These are phyloP conservation scores for Psilocybe mexicana DNA, from an alignment of 1,284 basidiomycete species.

Conservation along the genomic window DNA sequence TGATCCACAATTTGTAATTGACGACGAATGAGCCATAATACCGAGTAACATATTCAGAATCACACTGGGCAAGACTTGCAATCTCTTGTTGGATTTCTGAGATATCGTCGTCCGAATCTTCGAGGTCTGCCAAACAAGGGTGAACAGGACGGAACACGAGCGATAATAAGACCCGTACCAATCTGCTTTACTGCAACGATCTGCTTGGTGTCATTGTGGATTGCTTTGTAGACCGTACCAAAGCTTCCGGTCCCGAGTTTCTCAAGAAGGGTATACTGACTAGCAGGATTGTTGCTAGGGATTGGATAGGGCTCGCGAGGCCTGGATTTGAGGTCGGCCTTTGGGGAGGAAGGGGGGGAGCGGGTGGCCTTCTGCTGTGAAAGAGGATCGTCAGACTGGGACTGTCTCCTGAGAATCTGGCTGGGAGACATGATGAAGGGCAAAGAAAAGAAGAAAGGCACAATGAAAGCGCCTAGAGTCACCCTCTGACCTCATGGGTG, in stretches of 20 bases:
- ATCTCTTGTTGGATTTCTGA: conserved; percentile 98
- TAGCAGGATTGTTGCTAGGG: conserved; percentile 77
- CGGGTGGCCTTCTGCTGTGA: conserved; percentile 45
- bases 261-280: conserved; percentile 91
- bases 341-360: conserved; percentile 52
- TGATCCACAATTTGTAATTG: conserved; percentile 97
- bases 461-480: conserved; percentile 8
- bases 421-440: conserved; percentile 44
- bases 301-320: conserved; percentile 65
- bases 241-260: conserved; percentile 98
- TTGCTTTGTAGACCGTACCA: conserved; percentile 95
- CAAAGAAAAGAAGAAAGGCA: conserved; percentile 19
- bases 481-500: conserved; percentile 23
- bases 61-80: conserved; percentile 91
- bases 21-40: conserved; percentile 98
- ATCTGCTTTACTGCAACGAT: conserved; percentile 99
- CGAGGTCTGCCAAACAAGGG: conserved; percentile 56
- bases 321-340: conserved; percentile 39
- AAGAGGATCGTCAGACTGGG: conserved; percentile 39
- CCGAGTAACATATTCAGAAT: conserved; percentile 93
- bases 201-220: conserved; percentile 91
- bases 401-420: conserved; percentile 46
- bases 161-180: conserved; percentile 48
- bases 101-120: conserved; percentile 93
- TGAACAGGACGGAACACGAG: conserved; percentile 9